phyloP scores from a whole-genome alignment of 2,329 filamentous ascomycete species.

The Colletotrichum brevisporum region DNA sequence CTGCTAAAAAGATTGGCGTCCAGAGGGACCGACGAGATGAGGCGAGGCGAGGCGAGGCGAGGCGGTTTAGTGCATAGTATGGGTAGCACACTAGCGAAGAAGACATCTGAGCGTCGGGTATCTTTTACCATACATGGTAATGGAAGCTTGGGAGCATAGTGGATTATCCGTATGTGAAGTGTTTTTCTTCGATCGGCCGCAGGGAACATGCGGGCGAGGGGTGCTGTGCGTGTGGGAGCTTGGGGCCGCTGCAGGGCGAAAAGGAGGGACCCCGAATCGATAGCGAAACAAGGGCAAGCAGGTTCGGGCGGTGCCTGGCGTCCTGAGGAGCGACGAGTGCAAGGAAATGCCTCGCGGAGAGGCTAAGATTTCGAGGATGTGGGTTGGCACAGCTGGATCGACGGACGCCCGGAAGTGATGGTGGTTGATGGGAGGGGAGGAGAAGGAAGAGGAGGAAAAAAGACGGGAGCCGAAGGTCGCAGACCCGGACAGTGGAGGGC shows the following conservation, averaged over 20 bases:
- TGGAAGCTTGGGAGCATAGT: too few species aligned
- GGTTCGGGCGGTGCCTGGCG: constrained; percentile 8
- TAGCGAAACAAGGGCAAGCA: constrained; percentile 7
- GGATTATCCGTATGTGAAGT: too few species aligned
- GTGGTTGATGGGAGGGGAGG: background rate
- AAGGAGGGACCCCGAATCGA: constrained; percentile 11
- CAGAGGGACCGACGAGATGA: background rate
- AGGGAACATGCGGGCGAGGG: too few species aligned
- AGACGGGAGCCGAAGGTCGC: too few species aligned
- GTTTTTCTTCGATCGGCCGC: too few species aligned
- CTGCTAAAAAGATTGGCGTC: background rate
- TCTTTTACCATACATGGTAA: too few species aligned
- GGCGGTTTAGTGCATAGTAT: constrained; percentile 25
- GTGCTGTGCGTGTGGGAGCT: too few species aligned
- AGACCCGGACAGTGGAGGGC: too few species aligned
- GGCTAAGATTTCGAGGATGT: background rate
- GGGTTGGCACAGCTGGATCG: constrained; percentile 4
- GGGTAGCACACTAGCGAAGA: background rate
- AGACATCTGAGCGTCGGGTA: too few species aligned
- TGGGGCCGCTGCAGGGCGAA: background rate
- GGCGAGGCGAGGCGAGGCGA: background rate
- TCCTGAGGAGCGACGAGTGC: background rate
- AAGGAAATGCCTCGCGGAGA: constrained; percentile 9
- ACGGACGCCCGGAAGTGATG: background rate
- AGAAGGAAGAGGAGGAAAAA: background rate